Conservation (phyloP, 768 basidiomycete genomes). For the Calocera cornea region DNA sequence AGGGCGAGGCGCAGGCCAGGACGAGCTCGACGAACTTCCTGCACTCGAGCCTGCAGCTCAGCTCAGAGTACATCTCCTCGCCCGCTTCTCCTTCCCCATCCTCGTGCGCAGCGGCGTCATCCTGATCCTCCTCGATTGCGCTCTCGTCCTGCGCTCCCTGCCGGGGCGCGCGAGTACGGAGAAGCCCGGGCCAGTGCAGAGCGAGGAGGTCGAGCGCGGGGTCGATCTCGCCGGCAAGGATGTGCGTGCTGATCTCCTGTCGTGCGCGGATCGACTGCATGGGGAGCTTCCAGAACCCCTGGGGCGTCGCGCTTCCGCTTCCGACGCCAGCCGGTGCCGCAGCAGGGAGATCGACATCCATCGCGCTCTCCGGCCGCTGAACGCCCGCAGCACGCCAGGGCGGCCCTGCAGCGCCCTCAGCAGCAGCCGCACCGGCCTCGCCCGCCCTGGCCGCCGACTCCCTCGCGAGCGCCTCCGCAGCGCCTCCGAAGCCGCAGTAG, state of each 20-base stretch:
- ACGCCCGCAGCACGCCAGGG: too few relatives aligned
- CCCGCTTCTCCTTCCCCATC: slow-evolving; percentile 4
- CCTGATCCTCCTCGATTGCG: slow-evolving; percentile 5
- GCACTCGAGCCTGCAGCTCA: slow-evolving; percentile 72
- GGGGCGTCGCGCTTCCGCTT: slow-evolving; percentile 3
- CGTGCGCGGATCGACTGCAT: slow-evolving; percentile 46
- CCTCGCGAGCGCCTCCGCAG: slow-evolving; percentile 52
- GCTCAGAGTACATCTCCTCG: slow-evolving; percentile 45
- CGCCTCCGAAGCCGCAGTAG: slow-evolving; percentile 70
- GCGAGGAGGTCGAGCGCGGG: slow-evolving; percentile 44
- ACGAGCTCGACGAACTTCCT: slow-evolving; percentile 77
- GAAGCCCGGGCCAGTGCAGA: slow-evolving; percentile 45
- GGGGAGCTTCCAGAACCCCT: slow-evolving; percentile 13
- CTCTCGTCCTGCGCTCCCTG: neutral
- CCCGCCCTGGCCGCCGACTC: slow-evolving; percentile 23
- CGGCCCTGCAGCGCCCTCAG: slow-evolving; percentile 8
- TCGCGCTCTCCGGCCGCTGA: slow-evolving; percentile 17
- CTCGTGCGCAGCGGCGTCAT: too few relatives aligned
- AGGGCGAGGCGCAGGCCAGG: slow-evolving; percentile 24
- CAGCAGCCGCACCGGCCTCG: slow-evolving; percentile 6
- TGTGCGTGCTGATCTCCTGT: slow-evolving; percentile 55
- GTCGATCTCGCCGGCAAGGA: slow-evolving; percentile 58
- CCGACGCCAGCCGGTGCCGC: slow-evolving; percentile 10
- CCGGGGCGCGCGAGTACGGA: slow-evolving; percentile 19
- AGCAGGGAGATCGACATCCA: slow-evolving; percentile 38